Conservation (phyloP, 2,329 filamentous ascomycete genomes). For the Tolypocladium tundrense region DNA sequence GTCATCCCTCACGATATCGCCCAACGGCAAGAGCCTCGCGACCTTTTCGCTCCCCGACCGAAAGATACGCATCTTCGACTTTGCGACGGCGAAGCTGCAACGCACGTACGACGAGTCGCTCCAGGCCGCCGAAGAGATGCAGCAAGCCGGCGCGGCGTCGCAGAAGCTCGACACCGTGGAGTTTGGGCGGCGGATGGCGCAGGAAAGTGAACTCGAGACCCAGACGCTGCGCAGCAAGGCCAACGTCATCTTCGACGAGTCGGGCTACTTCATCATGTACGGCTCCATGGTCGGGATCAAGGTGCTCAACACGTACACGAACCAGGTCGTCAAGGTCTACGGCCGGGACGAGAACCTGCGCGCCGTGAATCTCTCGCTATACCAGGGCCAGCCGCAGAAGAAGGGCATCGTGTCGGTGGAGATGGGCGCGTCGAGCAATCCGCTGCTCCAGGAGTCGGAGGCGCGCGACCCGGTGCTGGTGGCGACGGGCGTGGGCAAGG, state of each 20-base stretch:
- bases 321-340: conserved; percentile 82
- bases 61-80: conserved; percentile 89
- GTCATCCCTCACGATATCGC: conserved; percentile 73
- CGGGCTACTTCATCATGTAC: conserved; percentile 88
- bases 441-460: conserved; percentile 85
- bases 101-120: conserved; percentile 94
- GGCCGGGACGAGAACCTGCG: conserved; percentile 84
- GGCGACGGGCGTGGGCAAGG: conserved; percentile 73
- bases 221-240: conserved; percentile 55
- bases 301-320: conserved; percentile 91
- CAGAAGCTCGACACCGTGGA: conserved; percentile 82
- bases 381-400: conserved; percentile 91
- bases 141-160: conserved; percentile 77
- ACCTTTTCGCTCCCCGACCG: conserved; percentile 88
- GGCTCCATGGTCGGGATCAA: conserved; percentile 89
- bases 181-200: conserved; percentile 77
- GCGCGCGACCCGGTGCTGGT: conserved; percentile 82
- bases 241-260: conserved; percentile 93
- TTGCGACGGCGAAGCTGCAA: conserved; percentile 75
- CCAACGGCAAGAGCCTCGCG: conserved; percentile 75
- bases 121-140: conserved; percentile 82
- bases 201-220: conserved; percentile 78
- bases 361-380: conserved; percentile 71
- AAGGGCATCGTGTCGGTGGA: conserved; percentile 89
- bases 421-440: conserved; percentile 94